Evolutionary conservation across 2,329 filamentous ascomycete species (phyloP).

Genomic region (Penicillium sp.): DNA sequence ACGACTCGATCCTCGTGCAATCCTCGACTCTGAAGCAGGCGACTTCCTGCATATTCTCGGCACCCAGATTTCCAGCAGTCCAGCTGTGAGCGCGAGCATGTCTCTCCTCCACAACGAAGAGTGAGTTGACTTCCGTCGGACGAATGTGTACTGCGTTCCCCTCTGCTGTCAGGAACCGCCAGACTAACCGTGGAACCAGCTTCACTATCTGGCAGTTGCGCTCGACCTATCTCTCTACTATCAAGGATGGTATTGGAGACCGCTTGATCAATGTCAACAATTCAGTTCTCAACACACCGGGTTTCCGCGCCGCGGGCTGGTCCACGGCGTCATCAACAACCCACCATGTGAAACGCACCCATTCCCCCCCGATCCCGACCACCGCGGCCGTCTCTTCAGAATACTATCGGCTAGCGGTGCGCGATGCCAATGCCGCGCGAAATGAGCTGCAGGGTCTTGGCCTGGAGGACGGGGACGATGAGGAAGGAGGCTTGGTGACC

Average conservation of each 20-base stretch:
- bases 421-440: constrained; percentile 26
- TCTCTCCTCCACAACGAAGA: constrained; percentile 49
- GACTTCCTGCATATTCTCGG: no score
- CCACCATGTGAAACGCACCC: constrained; percentile 53
- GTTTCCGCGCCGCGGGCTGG: constrained; percentile 61
- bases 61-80: no score
- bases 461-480: constrained; percentile 51
- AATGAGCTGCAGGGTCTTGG: constrained; percentile 25
- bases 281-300: constrained; percentile 57
- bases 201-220: constrained; percentile 62
- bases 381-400: constrained; percentile 52
- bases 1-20: not conserved
- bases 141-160: not conserved
- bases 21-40: not conserved
- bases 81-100: constrained; percentile 27
- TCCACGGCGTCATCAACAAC: constrained; percentile 33
- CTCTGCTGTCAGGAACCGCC: not conserved
- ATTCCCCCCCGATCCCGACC: constrained; percentile 62
- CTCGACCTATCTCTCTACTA: constrained; percentile 57
- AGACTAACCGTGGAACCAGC: constrained; percentile 31
- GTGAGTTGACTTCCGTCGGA: constrained; percentile 37
- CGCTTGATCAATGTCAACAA: constrained; percentile 60
- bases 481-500: constrained; percentile 59
- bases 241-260: constrained; percentile 62
- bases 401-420: constrained; percentile 51